These are phyloP conservation scores for Sordariomycetes sp. DNA, from an alignment of 2,329 filamentous ascomycete genomes.

Conservation along the genomic window DNA sequence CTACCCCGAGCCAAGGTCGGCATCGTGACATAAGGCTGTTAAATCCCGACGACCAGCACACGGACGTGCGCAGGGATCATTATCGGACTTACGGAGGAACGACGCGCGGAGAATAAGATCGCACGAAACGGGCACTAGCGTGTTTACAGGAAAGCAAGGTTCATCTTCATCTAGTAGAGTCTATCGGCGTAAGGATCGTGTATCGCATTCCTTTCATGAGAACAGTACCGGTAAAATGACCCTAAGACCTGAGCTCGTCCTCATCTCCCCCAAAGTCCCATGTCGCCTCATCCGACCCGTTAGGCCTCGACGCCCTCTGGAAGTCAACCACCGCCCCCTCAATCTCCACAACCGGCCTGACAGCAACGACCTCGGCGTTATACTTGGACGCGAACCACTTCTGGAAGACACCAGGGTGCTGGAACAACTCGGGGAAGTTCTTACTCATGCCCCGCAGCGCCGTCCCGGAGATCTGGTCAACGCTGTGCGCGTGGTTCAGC, in stretches of 20 bases:
- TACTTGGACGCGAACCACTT: background rate
- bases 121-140: too few species aligned
- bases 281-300: conserved; percentile 43
- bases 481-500: conserved; percentile 46
- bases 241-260: background rate
- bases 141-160: too few species aligned
- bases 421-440: conserved; percentile 40
- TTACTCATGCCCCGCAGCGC: conserved; percentile 40
- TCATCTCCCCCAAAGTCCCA: conserved; percentile 24
- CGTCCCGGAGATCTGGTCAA: conserved; percentile 49
- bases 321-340: conserved; percentile 29
- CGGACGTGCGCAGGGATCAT: too few species aligned
- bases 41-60: too few species aligned
- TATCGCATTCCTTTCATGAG: background rate
- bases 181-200: too few species aligned
- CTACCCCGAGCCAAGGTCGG: too few species aligned
- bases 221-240: background rate
- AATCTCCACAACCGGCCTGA: conserved; percentile 28
- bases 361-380: conserved; percentile 11
- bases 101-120: too few species aligned
- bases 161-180: too few species aligned
- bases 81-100: too few species aligned
- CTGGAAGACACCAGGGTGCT: conserved; percentile 11
- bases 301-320: conserved; percentile 27
- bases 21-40: too few species aligned